Evolutionary conservation across 148 eudicot species (phyloP), one percentile per base, ranked within the genome.

Genomic region (Euryodendron excelsum): DNA sequence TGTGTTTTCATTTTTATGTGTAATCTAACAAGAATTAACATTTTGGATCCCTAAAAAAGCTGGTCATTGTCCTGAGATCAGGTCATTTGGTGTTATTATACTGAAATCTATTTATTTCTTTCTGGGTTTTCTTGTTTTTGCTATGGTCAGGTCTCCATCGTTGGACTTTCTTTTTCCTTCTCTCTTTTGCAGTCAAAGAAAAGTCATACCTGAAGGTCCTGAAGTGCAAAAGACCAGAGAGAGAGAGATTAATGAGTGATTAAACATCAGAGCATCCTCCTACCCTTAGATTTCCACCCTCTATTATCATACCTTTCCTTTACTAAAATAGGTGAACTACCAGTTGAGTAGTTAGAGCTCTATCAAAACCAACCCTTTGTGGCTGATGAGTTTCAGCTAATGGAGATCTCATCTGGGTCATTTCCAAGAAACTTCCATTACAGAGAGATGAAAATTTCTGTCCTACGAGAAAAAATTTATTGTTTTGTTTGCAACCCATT

Each of bases 101-200:
- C 25, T 30, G 41, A 28, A 72, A 11, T 31, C 36, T 17, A 31
- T n/a, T 58, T 21, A 58, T 17, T 37, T 50, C 62, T 76, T 76
- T 76, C 79, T 28, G 27, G 44, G 25, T 50, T 50, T 55, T 34
- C 47, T 60, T 28, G 74, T 50, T 59, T 36, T 80, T 62, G 30
- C n/a, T 23, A 74, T 17, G 72, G 88, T 86, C 80, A 78, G 76
- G 89, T 90, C 91, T 85, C 82, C 75, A 78, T 90, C 93, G n/a
- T 56, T 50, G 70, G 66, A 73, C 81, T 78, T 73, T 72, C 68
- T 74, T 73, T n/a, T 80, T 80, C 71, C 77, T 67, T 78, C 69
- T 75, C 71, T 78, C 83, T 83, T 79, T 80, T 79, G 44, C 85
- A 85, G 93, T 85, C 82, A 81, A 86, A 58, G 61, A 74, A 84